These are phyloP conservation scores for Fusarium hostae DNA, from an alignment of 2,329 filamentous ascomycete species.

Conservation along the genomic window DNA sequence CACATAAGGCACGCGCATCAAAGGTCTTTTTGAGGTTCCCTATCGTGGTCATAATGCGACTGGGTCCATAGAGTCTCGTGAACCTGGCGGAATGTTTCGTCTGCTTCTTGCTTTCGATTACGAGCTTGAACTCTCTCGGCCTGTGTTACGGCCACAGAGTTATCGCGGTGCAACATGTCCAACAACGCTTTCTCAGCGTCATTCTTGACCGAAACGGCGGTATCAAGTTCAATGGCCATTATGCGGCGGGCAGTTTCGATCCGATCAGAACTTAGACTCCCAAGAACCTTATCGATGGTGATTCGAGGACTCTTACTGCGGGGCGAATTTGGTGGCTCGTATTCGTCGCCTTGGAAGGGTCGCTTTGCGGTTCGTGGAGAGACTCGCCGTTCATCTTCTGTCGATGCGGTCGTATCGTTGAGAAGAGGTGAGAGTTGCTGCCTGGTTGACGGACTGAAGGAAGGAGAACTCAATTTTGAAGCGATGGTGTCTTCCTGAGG, in stretches of 20 bases:
- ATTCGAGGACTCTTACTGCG: neutral
- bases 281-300: neutral
- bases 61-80: neutral
- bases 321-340: neutral
- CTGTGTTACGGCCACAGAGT: neutral
- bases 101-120: neutral
- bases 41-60: neutral
- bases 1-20: neutral
- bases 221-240: neutral
- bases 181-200: neutral
- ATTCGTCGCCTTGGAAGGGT: accelerated
- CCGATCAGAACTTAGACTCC: neutral
- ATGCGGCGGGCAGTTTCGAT: neutral
- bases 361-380: neutral
- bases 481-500: accelerated
- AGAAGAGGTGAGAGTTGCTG: neutral
- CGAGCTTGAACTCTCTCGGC: neutral
- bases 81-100: neutral
- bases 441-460: no score
- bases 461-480: neutral
- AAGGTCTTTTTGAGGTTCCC: neutral
- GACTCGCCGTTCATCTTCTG: neutral
- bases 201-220: neutral
- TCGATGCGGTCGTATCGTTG: neutral
- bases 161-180: neutral